These are phyloP conservation scores for Microsporum canis DNA, from an alignment of 2,329 filamentous ascomycete genomes.

Conservation along the genomic window DNA sequence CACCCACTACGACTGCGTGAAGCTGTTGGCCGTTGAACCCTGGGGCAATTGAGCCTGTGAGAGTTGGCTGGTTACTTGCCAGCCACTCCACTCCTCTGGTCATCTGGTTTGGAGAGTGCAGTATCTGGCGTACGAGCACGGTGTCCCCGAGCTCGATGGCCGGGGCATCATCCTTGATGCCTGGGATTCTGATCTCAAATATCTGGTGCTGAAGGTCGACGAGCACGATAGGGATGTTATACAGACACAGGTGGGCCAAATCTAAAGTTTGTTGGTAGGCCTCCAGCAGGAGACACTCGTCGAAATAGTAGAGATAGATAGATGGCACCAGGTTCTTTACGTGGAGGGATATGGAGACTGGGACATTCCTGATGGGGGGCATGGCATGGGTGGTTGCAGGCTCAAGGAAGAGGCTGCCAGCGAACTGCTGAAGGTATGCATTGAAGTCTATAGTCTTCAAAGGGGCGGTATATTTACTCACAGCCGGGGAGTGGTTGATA, in stretches of 20 bases:
- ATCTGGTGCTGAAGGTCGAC: constrained; percentile 11
- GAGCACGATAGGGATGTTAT: constrained; percentile 12
- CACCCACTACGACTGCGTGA: constrained; percentile 17
- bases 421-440: constrained; percentile 16
- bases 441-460: constrained; percentile 16
- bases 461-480: constrained; percentile 10
- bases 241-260: constrained; percentile 15
- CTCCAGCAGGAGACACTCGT: constrained; percentile 19
- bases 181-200: constrained; percentile 19
- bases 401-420: constrained; percentile 14
- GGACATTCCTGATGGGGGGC: constrained; percentile 9
- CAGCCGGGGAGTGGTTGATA: constrained; percentile 19
- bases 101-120: constrained; percentile 15
- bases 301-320: constrained; percentile 18
- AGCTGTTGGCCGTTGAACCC: constrained; percentile 20
- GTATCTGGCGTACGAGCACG: constrained; percentile 19
- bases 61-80: constrained; percentile 11
- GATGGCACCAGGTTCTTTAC: constrained; percentile 7
- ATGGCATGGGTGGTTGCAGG: constrained; percentile 10
- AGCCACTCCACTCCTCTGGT: constrained; percentile 15
- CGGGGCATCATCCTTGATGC: constrained; percentile 19
- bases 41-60: constrained; percentile 15
- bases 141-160: constrained; percentile 18
- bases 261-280: constrained; percentile 14
- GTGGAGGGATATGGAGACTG: constrained; percentile 9